Base-by-base conservation (phyloP, 148 eudicot species). In the Vaccinium darrowii region DNA sequence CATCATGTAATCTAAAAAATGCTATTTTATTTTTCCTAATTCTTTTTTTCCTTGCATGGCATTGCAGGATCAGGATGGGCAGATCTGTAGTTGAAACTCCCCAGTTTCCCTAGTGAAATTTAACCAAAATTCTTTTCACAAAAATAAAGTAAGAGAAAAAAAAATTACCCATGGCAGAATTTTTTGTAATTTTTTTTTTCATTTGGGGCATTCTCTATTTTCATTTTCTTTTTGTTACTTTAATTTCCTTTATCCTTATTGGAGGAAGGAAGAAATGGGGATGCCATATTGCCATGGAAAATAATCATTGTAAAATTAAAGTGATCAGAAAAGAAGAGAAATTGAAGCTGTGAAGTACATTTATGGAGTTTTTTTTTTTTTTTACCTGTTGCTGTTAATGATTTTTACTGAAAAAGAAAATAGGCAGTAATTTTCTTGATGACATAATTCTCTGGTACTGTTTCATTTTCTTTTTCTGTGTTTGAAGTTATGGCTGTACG, bases 51-150 rank as follows among this genome's bases (percentile, higher is more conserved):
- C 72, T 25, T 65, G 3, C 72, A 67, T 81, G 14, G 73, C 43
- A 87, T 76, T 86, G 86, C 86, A 90, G 90, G 87, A 67, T 72
- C 86, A 90, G 90, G 87, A 67, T 62, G 67, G 51, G 33, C 58
- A 50, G 13, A 5, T 6, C 4, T 25, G 3, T 11, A 23, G 15
- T 8, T 10, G 15, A 62, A 21, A 19, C 10, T 63, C 9, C 13
- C 13, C 23, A 10, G n/a, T 13, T 9, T 7, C 58, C 19, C 10
- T 18, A 52, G 21, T 19, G 78, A 51, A n/a, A 10, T 50, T 51
- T 52, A 78, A 51, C 10, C 21, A 54, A 10, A 27, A 27, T 27
- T 23, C 7, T 25, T 16, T 78, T 53, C 21, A 27, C 3, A 21
- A 7, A 23, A 49, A 2, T 2, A 76, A 47, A 76, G 43, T 27